phyloP scores from a whole-genome alignment of 192 early-diverging fungal species.

The Borealophlyctis nickersoniae region DNA sequence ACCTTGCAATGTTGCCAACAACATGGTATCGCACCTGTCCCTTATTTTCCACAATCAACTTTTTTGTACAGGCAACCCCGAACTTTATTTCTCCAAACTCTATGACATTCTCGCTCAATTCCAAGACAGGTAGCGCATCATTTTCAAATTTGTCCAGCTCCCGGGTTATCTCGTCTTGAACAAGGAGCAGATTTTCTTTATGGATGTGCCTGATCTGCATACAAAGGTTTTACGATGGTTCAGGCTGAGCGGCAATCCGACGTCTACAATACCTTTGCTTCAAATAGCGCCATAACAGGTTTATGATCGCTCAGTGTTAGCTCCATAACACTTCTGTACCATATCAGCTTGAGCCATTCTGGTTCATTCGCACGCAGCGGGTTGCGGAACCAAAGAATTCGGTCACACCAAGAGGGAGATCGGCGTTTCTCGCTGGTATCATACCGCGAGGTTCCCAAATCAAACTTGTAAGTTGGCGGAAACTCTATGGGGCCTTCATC shows the following conservation, averaged over 20 bases:
- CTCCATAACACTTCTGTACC: constrained; percentile 61
- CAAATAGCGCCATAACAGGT: constrained; percentile 75
- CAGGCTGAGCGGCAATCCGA: neutral
- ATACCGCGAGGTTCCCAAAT: constrained; percentile 74
- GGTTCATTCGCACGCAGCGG: constrained; percentile 31
- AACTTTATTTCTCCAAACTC: constrained; percentile 72
- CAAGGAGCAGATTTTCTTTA: constrained; percentile 48
- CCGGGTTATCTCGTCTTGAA: constrained; percentile 60
- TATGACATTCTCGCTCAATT: constrained; percentile 52
- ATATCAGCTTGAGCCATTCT: constrained; percentile 45
- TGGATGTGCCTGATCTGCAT: constrained; percentile 59
- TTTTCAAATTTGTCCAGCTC: constrained; percentile 80
- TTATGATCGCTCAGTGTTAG: constrained; percentile 85
- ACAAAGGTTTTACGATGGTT: neutral
- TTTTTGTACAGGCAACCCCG: constrained; percentile 42
- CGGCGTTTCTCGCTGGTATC: constrained; percentile 82
- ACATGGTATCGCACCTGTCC: constrained; percentile 48
- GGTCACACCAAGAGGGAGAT: constrained; percentile 90
- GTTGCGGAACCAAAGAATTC: constrained; percentile 80
- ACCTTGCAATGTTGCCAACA: neutral
- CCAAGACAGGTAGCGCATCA: constrained; percentile 69
- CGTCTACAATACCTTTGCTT: constrained; percentile 45
- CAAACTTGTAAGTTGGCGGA: constrained; percentile 90
- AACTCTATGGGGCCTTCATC: constrained; percentile 77
- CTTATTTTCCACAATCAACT: constrained; percentile 67